Percentiles rank a stretch among this genome's conserved stretches.
These are phyloP conservation scores for Mortierella claussenii DNA, from an alignment of 192 early-diverging fungal genomes.

Conservation along the genomic window DNA sequence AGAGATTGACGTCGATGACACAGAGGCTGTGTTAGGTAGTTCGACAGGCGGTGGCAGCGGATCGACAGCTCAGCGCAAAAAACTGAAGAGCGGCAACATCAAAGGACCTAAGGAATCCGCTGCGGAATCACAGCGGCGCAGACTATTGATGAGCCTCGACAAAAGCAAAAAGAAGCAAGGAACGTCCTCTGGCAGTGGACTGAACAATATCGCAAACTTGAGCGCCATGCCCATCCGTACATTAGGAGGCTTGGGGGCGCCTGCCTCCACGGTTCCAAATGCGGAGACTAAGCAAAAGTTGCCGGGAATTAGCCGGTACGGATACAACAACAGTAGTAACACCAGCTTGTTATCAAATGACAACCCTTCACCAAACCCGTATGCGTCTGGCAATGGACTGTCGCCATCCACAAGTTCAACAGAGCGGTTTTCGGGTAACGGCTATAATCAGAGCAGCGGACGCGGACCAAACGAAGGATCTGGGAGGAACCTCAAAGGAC, in stretches of 20 bases:
- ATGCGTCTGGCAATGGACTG: background rate
- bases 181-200: background rate
- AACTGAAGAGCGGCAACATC: constrained; percentile 8
- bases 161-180: constrained; percentile 40
- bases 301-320: constrained; percentile 29
- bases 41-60: constrained; percentile 8
- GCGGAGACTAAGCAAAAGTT: constrained; percentile 33
- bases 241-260: constrained; percentile 20
- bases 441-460: constrained; percentile 1
- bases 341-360: no score
- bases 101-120: constrained; percentile 16
- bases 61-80: constrained; percentile 16
- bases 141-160: constrained; percentile 31
- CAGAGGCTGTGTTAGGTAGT: constrained; percentile 36
- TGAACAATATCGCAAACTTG: constrained; percentile 25
- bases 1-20: constrained; percentile 48
- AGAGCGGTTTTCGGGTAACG: constrained; percentile 14
- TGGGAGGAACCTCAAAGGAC: constrained; percentile 19
- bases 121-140: constrained; percentile 35
- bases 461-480: constrained; percentile 1
- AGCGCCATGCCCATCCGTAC: constrained; percentile 40
- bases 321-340: constrained; percentile 7
- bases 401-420: constrained; percentile 16
- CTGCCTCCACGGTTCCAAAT: background rate
- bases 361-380: background rate